Percentiles rank a stretch among this genome's conserved stretches.
These are phyloP conservation scores for Coemansia sp. DNA, from an alignment of 192 early-diverging fungal genomes.

Conservation along the genomic window DNA sequence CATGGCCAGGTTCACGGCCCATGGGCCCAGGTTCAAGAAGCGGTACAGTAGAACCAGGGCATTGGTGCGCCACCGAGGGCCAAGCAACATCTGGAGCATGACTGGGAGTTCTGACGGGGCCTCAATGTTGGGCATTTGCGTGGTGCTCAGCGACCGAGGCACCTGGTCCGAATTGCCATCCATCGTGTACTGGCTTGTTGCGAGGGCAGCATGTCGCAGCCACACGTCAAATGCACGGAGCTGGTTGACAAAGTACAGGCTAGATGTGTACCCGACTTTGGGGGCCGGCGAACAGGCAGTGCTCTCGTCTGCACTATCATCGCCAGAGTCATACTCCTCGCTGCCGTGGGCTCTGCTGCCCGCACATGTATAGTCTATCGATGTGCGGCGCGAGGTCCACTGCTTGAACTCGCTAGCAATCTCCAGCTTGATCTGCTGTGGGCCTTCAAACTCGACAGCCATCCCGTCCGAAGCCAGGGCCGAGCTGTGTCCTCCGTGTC, in stretches of 20 bases:
- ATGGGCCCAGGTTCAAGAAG: conserved; percentile 85
- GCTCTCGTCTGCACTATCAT: conserved; percentile 1
- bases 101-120: conserved; percentile 90
- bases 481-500: no score
- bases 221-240: conserved; percentile 96
- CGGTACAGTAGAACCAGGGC: conserved; percentile 85
- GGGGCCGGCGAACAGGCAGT: neutral
- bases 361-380: no score
- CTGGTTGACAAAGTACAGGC: conserved; percentile 92
- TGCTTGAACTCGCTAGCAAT: conserved; percentile 25
- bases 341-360: no score
- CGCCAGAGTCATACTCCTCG: neutral
- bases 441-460: conserved; percentile 5
- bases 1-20: conserved; percentile 87
- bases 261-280: conserved; percentile 42
- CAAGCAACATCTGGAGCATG: conserved; percentile 89
- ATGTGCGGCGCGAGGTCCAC: conserved; percentile 5
- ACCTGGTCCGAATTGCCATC: conserved; percentile 10
- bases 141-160: conserved; percentile 30
- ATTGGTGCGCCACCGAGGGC: conserved; percentile 85
- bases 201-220: conserved; percentile 67
- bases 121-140: conserved; percentile 15
- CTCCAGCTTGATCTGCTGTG: conserved; percentile 19
- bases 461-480: no score
- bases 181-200: conserved; percentile 54